A percentile compares a stretch with the other conserved stretches of the same genome.
These are phyloP conservation scores for Podospora sp. DNA, from an alignment of 495 filamentous ascomycete genomes.

Conservation along the genomic window DNA sequence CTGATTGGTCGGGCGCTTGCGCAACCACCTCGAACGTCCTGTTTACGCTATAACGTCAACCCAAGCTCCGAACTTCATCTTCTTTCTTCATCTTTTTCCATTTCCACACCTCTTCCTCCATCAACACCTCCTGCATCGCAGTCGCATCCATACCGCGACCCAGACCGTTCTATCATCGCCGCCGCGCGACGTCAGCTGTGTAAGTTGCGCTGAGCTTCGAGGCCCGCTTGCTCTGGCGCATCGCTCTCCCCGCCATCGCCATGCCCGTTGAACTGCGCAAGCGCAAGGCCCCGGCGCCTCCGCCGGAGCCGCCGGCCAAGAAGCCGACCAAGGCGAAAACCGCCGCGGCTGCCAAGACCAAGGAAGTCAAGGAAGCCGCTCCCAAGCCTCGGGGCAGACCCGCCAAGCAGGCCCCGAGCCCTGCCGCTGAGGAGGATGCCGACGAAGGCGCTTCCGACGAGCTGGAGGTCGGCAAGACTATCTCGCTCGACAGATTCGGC, in stretches of 20 bases:
- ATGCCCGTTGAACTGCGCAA: constrained; percentile 71
- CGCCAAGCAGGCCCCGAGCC: constrained; percentile 31
- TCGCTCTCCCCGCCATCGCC: constrained; percentile 16
- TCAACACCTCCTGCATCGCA: constrained; percentile 4
- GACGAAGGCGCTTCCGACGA: constrained; percentile 29
- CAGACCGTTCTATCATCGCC: constrained; percentile 12
- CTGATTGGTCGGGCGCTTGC: constrained; percentile 37
- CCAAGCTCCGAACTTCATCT: constrained; percentile 23
- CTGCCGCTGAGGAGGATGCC: constrained; percentile 26
- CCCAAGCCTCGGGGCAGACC: constrained; percentile 36
- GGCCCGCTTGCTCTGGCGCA: neutral
- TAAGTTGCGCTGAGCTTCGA: neutral
- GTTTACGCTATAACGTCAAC: constrained; percentile 34
- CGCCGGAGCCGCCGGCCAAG: constrained; percentile 49
- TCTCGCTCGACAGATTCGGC: constrained; percentile 73
- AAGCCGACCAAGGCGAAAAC: constrained; percentile 41
- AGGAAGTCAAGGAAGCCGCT: constrained; percentile 34
- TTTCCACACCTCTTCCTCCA: constrained; percentile 1
- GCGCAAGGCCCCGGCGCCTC: constrained; percentile 67
- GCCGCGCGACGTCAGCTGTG: neutral
- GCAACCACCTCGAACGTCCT: constrained; percentile 41
- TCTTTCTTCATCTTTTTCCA: constrained; percentile 17
- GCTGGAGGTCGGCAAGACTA: constrained; percentile 49
- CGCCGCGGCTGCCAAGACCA: constrained; percentile 29
- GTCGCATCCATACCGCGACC: constrained; percentile 21